Evolutionary conservation across 2,329 filamentous ascomycete species (phyloP).

Genomic region (Cercospora nicotianae): DNA sequence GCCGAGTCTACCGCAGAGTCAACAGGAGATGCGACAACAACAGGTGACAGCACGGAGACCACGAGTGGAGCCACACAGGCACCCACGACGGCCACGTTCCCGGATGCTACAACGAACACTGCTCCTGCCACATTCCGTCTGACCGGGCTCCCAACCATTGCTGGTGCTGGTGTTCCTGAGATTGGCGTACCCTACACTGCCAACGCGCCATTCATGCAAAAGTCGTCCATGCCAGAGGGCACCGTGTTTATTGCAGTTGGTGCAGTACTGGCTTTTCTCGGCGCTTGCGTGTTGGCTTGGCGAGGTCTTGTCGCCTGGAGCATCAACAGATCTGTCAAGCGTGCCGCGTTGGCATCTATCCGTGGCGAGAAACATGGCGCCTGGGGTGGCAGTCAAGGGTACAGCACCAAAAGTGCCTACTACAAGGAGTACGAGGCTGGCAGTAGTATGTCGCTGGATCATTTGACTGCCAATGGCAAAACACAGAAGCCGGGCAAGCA

Average conservation of each 20-base stretch:
- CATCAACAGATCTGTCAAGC: slow-evolving; percentile 85
- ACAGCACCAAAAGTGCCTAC: slow-evolving; percentile 25
- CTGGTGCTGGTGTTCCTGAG: slow-evolving; percentile 62
- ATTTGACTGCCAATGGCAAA: slow-evolving; percentile 45
- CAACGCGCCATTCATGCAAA: slow-evolving; percentile 88
- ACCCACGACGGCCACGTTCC: slow-evolving; percentile 12
- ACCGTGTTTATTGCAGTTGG: slow-evolving; percentile 96
- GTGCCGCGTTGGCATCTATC: slow-evolving; percentile 75
- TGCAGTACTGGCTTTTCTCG: slow-evolving; percentile 80
- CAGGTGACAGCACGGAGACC: slow-evolving; percentile 22
- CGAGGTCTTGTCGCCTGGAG: slow-evolving; percentile 84
- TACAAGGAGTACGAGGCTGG: slow-evolving; percentile 50
- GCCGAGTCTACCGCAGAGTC: slow-evolving; percentile 22
- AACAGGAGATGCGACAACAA: slow-evolving; percentile 28
- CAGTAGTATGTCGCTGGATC: slow-evolving; percentile 59
- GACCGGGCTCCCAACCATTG: slow-evolving; percentile 54
- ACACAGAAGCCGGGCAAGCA: slow-evolving; percentile 37
- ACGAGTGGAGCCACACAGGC: slow-evolving; percentile 27
- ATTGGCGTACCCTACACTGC: slow-evolving; percentile 78
- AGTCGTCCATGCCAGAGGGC: slow-evolving; percentile 80
- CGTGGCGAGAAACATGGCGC: slow-evolving; percentile 37
- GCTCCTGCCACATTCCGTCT: slow-evolving; percentile 34
- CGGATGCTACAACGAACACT: slow-evolving; percentile 29
- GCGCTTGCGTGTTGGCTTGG: slow-evolving; percentile 81
- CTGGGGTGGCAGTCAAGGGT: slow-evolving; percentile 34